These are phyloP conservation scores for Polymyxa betae DNA, from an alignment of 208 protist species.

Conservation along the genomic window DNA sequence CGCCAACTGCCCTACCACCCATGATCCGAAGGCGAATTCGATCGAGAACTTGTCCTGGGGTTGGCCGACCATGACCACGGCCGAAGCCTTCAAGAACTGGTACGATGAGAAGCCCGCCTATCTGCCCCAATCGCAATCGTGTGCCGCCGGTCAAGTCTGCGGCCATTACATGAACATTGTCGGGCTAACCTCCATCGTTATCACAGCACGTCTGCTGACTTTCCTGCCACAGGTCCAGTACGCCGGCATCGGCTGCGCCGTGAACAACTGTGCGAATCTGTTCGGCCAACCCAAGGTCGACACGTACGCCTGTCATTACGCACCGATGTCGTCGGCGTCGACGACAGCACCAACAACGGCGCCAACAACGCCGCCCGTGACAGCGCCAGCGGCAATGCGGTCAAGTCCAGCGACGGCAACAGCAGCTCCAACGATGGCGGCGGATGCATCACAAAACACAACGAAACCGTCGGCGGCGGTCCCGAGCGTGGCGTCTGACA, in stretches of 20 bases:
- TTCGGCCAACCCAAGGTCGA: not conserved
- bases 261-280: not conserved
- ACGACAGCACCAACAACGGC: not conserved
- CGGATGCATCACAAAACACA: too few relatives aligned
- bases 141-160: not conserved
- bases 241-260: conserved; percentile 8
- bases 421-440: not conserved
- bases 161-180: conserved; percentile 49
- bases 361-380: not conserved
- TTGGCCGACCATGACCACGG: conserved; percentile 6
- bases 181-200: not conserved
- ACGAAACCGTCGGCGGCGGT: too few relatives aligned
- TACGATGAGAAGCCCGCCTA: conserved; percentile 21
- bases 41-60: conserved; percentile 26
- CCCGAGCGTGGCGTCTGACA: too few relatives aligned
- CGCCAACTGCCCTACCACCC: not conserved
- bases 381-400: not conserved
- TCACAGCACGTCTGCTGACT: conserved; percentile 37
- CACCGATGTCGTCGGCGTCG: not conserved
- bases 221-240: not conserved
- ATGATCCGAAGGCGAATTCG: not conserved
- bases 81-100: not conserved
- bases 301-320: conserved; percentile 10
- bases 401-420: not conserved
- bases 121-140: not conserved